Evolutionary conservation across 495 filamentous ascomycete species (phyloP).

Genomic region (Extremus antarcticus): DNA sequence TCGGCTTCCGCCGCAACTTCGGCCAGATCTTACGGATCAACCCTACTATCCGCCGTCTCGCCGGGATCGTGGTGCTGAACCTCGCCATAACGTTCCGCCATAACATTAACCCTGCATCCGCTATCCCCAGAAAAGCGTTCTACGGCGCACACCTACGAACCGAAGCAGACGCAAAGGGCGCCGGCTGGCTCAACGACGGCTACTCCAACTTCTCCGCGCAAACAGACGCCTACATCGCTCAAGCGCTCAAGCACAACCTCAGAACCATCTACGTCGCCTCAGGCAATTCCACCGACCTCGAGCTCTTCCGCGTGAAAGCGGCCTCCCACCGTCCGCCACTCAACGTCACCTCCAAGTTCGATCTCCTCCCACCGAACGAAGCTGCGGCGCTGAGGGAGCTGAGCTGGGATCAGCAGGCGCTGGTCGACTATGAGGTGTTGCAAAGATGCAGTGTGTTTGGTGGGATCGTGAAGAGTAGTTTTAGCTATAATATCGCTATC

Average conservation of each 20-base stretch:
- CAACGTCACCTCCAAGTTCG: conserved; percentile 24
- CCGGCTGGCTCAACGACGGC: conserved; percentile 2
- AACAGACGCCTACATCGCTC: conserved; percentile 3
- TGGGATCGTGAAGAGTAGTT: conserved; percentile 27
- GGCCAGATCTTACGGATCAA: conserved; percentile 8
- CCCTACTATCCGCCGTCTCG: neutral
- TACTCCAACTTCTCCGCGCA: conserved; percentile 12
- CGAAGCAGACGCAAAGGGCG: conserved; percentile 8
- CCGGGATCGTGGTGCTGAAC: conserved; percentile 24
- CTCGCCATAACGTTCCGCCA: conserved; percentile 10
- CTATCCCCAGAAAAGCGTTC: conserved; percentile 18
- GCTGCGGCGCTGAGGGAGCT: conserved; percentile 21
- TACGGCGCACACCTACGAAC: conserved; percentile 22
- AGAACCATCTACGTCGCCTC: conserved; percentile 27
- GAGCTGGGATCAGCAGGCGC: conserved; percentile 27
- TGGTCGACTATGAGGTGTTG: conserved; percentile 35
- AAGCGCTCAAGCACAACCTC: conserved; percentile 11
- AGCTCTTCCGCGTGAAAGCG: conserved; percentile 13
- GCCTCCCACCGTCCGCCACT: conserved; percentile 14
- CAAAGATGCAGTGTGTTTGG: conserved; percentile 24
- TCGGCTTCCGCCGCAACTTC: conserved; percentile 9
- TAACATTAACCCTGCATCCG: conserved; percentile 7
- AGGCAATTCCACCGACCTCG: conserved; percentile 17
- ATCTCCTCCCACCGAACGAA: conserved; percentile 12
- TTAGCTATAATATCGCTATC: conserved; percentile 31